A percentile compares a stretch with the other conserved stretches of the same genome.
Evolutionary conservation across 495 filamentous ascomycete genomes (phyloP).

Genomic region (Penicillium mononematosum): DNA sequence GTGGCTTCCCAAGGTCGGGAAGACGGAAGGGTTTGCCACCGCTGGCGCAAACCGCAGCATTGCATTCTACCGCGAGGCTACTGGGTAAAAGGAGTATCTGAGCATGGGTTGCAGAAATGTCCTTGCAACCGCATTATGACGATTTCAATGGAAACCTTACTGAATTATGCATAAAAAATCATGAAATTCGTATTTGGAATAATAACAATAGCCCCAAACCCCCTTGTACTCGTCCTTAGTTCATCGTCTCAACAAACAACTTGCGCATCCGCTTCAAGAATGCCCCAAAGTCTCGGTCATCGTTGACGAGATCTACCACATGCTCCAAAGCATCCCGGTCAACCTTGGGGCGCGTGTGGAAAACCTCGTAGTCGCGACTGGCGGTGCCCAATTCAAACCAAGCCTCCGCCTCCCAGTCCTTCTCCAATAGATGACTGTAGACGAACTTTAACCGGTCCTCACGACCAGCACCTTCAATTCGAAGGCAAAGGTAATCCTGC

Average conservation of each 20-base stretch:
- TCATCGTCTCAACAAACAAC: slow-evolving; percentile 65
- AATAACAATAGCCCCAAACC: slow-evolving; percentile 5
- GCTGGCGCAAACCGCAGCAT: slow-evolving; percentile 78
- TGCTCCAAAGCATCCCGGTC: slow-evolving; percentile 69
- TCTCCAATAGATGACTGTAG: slow-evolving; percentile 78
- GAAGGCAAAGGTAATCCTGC: slow-evolving; percentile 83
- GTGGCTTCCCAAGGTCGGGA: slow-evolving; percentile 78
- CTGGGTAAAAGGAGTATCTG: slow-evolving; percentile 53
- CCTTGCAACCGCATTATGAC: slow-evolving; percentile 9
- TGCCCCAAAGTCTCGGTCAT: slow-evolving; percentile 74
- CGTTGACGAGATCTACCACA: slow-evolving; percentile 71
- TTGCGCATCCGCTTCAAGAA: slow-evolving; percentile 92
- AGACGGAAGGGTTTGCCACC: slow-evolving; percentile 82
- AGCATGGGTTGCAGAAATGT: background rate
- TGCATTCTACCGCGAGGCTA: slow-evolving; percentile 89
- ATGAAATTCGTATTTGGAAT: slow-evolving; percentile 22
- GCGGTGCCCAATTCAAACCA: slow-evolving; percentile 89
- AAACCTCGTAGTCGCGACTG: slow-evolving; percentile 79
- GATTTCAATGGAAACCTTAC: slow-evolving; percentile 15
- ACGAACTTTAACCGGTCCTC: slow-evolving; percentile 88
- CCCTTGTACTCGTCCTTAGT: slow-evolving; percentile 29
- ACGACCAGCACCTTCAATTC: slow-evolving; percentile 84
- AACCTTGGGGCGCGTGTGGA: slow-evolving; percentile 73
- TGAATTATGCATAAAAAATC: slow-evolving; percentile 17
- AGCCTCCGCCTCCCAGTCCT: slow-evolving; percentile 83